phyloP scores from a whole-genome alignment of 1,139 yeast genomes.

The Casaregolazyma suthepensis region DNA sequence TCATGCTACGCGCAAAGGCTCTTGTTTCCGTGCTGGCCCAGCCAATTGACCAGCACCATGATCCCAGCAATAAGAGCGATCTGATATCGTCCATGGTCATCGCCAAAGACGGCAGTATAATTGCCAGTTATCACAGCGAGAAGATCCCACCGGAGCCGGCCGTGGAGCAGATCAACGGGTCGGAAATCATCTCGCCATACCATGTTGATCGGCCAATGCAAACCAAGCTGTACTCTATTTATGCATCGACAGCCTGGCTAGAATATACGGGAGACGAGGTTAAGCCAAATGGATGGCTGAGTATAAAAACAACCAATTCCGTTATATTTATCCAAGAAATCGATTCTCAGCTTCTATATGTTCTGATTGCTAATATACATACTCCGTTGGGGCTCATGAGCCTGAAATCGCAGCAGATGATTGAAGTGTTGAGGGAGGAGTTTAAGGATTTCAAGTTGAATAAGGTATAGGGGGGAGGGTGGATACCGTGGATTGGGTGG shows the following conservation, averaged over 20 bases:
- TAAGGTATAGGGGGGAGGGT: neutral
- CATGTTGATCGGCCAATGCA: conserved; percentile 25
- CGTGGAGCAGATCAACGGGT: neutral
- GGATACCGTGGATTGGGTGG: no score
- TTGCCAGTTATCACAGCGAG: conserved; percentile 25
- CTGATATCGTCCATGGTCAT: conserved; percentile 27
- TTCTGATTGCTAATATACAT: conserved; percentile 26
- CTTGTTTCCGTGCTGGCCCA: conserved; percentile 25
- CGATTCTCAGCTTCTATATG: conserved; percentile 20
- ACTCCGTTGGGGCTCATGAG: conserved; percentile 26
- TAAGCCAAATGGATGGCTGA: conserved; percentile 20
- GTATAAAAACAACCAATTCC: conserved; percentile 24
- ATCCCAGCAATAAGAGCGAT: conserved; percentile 12
- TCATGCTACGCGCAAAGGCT: conserved; percentile 25
- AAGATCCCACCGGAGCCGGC: conserved; percentile 20
- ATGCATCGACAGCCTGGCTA: conserved; percentile 28
- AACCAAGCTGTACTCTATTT: conserved; percentile 27
- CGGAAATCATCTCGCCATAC: conserved; percentile 17
- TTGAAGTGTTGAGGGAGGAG: conserved; percentile 22
- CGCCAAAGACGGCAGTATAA: conserved; percentile 23
- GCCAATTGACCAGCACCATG: conserved; percentile 21
- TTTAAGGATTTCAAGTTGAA: conserved; percentile 15
- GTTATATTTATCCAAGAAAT: conserved; percentile 21
- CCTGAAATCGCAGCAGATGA: conserved; percentile 23
- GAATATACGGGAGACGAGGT: conserved; percentile 25